These are phyloP conservation scores for Endoconidiophora polonica DNA, from an alignment of 2,329 filamentous ascomycete genomes.

Conservation along the genomic window DNA sequence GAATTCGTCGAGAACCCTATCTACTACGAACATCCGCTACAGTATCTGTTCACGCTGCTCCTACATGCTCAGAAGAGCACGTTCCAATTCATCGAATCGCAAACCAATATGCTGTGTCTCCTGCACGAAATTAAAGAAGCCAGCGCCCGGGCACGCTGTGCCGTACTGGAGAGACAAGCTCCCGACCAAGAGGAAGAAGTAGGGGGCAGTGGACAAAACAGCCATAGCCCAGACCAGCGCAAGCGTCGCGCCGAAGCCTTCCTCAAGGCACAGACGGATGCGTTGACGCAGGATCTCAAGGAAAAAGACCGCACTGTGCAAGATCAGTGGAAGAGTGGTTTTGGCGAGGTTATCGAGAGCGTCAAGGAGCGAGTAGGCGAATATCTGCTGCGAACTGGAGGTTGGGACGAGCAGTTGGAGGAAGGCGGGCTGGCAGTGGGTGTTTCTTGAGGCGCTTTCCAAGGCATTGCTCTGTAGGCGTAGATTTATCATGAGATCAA, in stretches of 20 bases:
- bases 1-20: conserved; percentile 77
- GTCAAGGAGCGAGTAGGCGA: conserved; percentile 59
- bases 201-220: conserved; percentile 25
- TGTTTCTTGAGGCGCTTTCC: conserved; percentile 20
- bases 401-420: conserved; percentile 68
- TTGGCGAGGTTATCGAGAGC: conserved; percentile 59
- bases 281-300: conserved; percentile 72
- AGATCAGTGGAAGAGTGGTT: conserved; percentile 73
- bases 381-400: conserved; percentile 61
- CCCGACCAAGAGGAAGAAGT: conserved; percentile 19
- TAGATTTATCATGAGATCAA: neutral
- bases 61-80: conserved; percentile 81
- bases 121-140: conserved; percentile 79
- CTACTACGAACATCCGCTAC: conserved; percentile 66
- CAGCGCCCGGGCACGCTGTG: conserved; percentile 51
- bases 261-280: conserved; percentile 47
- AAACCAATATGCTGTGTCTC: conserved; percentile 78
- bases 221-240: conserved; percentile 18
- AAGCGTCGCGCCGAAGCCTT: conserved; percentile 35
- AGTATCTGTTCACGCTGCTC: conserved; percentile 77
- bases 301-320: conserved; percentile 86
- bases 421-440: conserved; percentile 32
- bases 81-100: conserved; percentile 92
- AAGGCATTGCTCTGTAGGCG: neutral
- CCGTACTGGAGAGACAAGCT: conserved; percentile 47